Evolutionary conservation across 305 asterid species (phyloP), one percentile per base, ranked within the genome.

Genomic region (Nicotiana rustica): DNA sequence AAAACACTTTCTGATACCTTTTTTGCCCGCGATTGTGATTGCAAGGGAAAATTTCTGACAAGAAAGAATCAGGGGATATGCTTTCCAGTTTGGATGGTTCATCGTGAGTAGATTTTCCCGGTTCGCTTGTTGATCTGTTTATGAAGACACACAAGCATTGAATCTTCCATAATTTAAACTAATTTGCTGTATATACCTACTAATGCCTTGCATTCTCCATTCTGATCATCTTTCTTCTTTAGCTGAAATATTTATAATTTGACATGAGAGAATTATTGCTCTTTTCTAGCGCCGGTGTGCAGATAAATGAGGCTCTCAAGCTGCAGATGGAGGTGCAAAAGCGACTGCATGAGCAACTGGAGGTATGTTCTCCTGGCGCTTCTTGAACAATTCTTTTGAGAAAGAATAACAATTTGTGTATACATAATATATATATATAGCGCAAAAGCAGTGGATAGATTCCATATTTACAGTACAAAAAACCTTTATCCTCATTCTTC

Each of bases 271-370:
- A 65, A 78, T 41, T 25, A 60, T 83, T 47, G 69, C 60, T 52
- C 31, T 85, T 13, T 81, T 83, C 57, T 86, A 86, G 83, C 88
- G 92, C 97, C 81, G 98, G 98, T 57, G 90, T 96, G 98, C 98
- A 95, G 89, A 92, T 95, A 67, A 95, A 92, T 77, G 98, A 93
- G 88, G 99, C 98, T 47, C 91, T 97, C 84, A 97, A 97, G 89
- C 93, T 97, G 93, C 99, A 97, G 88, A 97, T 97, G 98, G 99
- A 97, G 92, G 99, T 97, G 82, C 99, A 97, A 83, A 97, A 95
- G 90, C 91, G 98, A 77, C 92, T 97, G 79, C 99, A 97, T 21
- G 99, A 97, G 89, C 99, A 97, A 80, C 84, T 97, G 88, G 99
- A 97, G 98, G 99, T 95, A 89, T 71, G 82, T 36, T 84, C 67